phyloP scores from a whole-genome alignment of 768 basidiomycete species.

The Rhizopogon sp. region DNA sequence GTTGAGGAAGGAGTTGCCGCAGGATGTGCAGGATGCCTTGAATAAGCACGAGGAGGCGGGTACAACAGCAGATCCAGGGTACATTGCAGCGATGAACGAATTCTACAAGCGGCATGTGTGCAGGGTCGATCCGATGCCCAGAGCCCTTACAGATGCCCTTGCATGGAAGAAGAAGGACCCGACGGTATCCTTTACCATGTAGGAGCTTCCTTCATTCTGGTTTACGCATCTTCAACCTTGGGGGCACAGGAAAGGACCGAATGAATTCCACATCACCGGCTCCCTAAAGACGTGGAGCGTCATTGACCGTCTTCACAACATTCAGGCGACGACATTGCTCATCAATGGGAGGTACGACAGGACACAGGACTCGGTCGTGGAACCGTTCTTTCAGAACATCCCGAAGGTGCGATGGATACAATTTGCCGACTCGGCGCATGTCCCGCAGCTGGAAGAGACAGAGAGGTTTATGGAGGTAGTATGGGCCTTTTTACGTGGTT shows the following conservation, averaged over 20 bases:
- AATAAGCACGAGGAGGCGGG: conserved; percentile 41
- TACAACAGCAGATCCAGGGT: conserved; percentile 39
- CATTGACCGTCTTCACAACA: conserved; percentile 27
- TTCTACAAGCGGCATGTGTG: conserved; percentile 43
- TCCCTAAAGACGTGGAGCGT: conserved; percentile 32
- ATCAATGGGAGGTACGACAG: conserved; percentile 34
- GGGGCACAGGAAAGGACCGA: conserved; percentile 31
- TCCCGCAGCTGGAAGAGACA: conserved; percentile 33
- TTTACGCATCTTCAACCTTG: neutral
- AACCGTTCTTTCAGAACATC: conserved; percentile 28
- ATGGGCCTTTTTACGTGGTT: conserved; percentile 20
- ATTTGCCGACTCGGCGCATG: conserved; percentile 32
- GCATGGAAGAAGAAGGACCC: conserved; percentile 35
- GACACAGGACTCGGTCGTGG: conserved; percentile 27
- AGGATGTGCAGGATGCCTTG: conserved; percentile 34
- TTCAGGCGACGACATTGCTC: conserved; percentile 28
- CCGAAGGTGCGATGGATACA: conserved; percentile 31
- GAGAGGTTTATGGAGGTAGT: conserved; percentile 28
- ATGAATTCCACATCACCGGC: conserved; percentile 29
- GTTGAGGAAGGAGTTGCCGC: conserved; percentile 33
- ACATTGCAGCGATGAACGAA: conserved; percentile 34
- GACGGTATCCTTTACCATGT: conserved; percentile 47
- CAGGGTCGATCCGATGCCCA: conserved; percentile 41
- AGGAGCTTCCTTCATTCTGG: conserved; percentile 7
- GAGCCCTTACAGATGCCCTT: conserved; percentile 29